Conservation (phyloP, 1,284 basidiomycete species). For the Cutaneotrichosporon cutaneum region DNA sequence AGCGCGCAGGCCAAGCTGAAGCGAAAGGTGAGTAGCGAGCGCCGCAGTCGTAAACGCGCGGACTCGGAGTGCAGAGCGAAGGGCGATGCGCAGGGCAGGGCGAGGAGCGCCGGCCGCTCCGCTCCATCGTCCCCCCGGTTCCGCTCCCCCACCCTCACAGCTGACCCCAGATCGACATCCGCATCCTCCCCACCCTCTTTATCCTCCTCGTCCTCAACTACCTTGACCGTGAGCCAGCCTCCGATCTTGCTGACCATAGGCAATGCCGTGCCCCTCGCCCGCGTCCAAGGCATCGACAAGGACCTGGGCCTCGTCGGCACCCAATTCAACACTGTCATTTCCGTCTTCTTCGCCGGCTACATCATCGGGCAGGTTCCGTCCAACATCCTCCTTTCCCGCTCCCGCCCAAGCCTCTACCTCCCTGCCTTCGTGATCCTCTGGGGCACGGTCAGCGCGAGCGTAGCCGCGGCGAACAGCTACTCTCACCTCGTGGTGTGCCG, state of each 20-base stretch:
- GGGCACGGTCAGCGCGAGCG: conserved; percentile 20
- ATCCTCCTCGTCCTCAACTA: conserved; percentile 45
- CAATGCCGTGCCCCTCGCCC: conserved; percentile 10
- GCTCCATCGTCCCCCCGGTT: neutral
- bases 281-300: conserved; percentile 25
- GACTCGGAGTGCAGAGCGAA: too few species aligned
- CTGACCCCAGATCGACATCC: conserved; percentile 28
- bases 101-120: too few species aligned
- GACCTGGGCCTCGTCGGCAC: conserved; percentile 39
- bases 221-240: conserved; percentile 42
- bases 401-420: conserved; percentile 23
- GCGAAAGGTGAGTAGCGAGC: conserved; percentile 9
- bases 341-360: conserved; percentile 50
- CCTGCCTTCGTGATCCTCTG: conserved; percentile 24
- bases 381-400: conserved; percentile 11
- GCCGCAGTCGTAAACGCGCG: too few species aligned
- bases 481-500: conserved; percentile 22
- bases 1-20: conserved; percentile 2
- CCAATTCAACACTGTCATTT: conserved; percentile 44
- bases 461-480: conserved; percentile 19
- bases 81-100: too few species aligned
- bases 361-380: conserved; percentile 30
- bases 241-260: conserved; percentile 1
- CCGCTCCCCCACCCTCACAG: neutral
- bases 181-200: conserved; percentile 33